Conservation (phyloP, 73 alveolate genomes). For the Tetrahymena malaccensis region DNA sequence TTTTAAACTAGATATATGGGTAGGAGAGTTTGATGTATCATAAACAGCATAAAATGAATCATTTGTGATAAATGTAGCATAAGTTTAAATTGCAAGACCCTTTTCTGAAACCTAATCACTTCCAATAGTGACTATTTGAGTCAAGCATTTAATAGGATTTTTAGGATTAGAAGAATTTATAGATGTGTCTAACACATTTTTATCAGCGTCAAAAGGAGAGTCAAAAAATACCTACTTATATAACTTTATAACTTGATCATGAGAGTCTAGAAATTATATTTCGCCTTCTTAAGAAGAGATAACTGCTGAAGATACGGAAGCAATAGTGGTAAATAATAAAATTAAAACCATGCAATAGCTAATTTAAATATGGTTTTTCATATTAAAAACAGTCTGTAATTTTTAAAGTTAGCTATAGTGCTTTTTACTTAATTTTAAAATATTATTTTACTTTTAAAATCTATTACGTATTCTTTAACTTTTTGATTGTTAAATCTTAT, state of each 20-base stretch:
- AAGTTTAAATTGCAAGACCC: background rate
- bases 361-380: background rate
- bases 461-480: background rate
- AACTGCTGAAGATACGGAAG: background rate
- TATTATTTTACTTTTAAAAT: too few species aligned
- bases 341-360: background rate
- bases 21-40: background rate
- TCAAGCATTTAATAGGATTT: background rate
- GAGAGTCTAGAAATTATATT: background rate
- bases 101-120: background rate
- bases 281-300: background rate
- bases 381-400: background rate
- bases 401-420: background rate
- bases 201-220: background rate
- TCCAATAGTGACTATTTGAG: background rate
- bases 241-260: background rate
- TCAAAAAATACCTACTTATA: background rate
- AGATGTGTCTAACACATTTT: background rate
- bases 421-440: background rate
- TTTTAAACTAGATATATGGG: background rate
- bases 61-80: background rate
- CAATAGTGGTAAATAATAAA: background rate
- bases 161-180: background rate
- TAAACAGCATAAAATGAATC: background rate
- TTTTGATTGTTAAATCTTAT: background rate